A percentile compares a stretch with the other conserved stretches of the same genome.
Conservation (phyloP, 768 basidiomycete genomes). For the Suillus variegatus region DNA sequence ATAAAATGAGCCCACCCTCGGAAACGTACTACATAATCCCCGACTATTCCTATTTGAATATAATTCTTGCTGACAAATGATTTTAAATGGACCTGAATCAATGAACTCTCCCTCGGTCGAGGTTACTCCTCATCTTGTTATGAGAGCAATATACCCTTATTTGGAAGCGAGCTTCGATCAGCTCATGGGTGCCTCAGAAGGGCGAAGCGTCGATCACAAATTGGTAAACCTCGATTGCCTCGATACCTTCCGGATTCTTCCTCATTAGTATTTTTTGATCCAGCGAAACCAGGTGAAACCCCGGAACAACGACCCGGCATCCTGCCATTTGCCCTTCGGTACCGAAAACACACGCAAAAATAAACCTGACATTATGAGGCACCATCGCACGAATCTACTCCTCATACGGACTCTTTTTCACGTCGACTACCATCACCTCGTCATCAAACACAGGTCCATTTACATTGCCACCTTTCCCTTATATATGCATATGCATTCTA, state of each 20-base stretch:
- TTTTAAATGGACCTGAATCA: not conserved
- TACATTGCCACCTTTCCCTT: not conserved
- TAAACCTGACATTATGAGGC: conserved; percentile 1
- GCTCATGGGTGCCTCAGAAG: conserved; percentile 23
- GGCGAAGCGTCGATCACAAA: conserved; percentile 17
- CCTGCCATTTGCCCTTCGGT: not conserved
- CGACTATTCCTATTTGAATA: conserved; percentile 8
- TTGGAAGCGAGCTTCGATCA: conserved; percentile 17
- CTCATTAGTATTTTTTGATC: not conserved
- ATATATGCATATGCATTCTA: not conserved
- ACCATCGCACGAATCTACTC: not conserved
- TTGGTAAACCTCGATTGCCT: conserved; percentile 16
- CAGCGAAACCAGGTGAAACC: conserved; percentile 10
- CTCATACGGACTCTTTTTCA: not conserved
- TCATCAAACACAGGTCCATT: not conserved
- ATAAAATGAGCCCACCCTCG: conserved; percentile 2
- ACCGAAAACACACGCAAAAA: conserved; percentile 6
- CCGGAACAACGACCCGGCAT: conserved; percentile 3
- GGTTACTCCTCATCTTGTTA: conserved; percentile 10
- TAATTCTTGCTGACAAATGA: not conserved
- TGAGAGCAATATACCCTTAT: conserved; percentile 16
- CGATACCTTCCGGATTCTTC: conserved; percentile 13
- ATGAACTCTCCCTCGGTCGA: conserved; percentile 4
- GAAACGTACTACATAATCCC: conserved; percentile 9
- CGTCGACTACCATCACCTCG: not conserved